Conservation (phyloP, 2,329 filamentous ascomycete species). For the Blastomyces gilchristii region DNA sequence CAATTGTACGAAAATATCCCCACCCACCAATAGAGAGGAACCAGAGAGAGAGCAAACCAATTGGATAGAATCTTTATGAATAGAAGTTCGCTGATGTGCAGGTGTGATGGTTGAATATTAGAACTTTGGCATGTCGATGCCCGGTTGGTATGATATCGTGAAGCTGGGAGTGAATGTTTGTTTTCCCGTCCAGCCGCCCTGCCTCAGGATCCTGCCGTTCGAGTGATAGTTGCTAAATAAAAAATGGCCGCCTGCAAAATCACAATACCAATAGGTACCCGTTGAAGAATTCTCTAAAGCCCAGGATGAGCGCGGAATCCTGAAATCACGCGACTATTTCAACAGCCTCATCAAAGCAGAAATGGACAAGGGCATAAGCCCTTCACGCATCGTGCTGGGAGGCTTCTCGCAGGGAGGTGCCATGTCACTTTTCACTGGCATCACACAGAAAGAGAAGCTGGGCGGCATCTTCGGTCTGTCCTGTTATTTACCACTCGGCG, state of each 20-base stretch:
- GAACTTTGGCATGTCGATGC: constrained; percentile 71
- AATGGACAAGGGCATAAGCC: constrained; percentile 67
- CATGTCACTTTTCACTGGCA: constrained; percentile 69
- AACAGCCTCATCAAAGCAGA: constrained; percentile 70
- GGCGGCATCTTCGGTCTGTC: constrained; percentile 83
- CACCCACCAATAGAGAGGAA: neutral
- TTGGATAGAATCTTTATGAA: neutral
- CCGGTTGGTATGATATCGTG: constrained; percentile 50
- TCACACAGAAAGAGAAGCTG: constrained; percentile 63
- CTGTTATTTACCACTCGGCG: constrained; percentile 64
- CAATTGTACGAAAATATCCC: constrained; percentile 48
- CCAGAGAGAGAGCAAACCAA: neutral
- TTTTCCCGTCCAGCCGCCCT: constrained; percentile 11
- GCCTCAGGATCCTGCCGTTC: neutral
- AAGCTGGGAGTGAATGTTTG: constrained; percentile 35
- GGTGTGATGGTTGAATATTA: constrained; percentile 25
- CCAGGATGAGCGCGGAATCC: constrained; percentile 57
- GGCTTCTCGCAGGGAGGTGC: constrained; percentile 65
- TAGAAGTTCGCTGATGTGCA: neutral
- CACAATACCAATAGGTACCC: neutral
- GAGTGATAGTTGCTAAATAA: neutral
- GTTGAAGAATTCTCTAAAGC: constrained; percentile 31
- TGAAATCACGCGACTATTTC: constrained; percentile 63
- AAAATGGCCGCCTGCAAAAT: neutral
- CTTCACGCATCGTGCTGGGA: constrained; percentile 71